A percentile compares a stretch with the other conserved stretches of the same genome.
Evolutionary conservation across 371 early-diverging fungal species (phyloP).

Genomic region (Umbelopsis sp.): DNA sequence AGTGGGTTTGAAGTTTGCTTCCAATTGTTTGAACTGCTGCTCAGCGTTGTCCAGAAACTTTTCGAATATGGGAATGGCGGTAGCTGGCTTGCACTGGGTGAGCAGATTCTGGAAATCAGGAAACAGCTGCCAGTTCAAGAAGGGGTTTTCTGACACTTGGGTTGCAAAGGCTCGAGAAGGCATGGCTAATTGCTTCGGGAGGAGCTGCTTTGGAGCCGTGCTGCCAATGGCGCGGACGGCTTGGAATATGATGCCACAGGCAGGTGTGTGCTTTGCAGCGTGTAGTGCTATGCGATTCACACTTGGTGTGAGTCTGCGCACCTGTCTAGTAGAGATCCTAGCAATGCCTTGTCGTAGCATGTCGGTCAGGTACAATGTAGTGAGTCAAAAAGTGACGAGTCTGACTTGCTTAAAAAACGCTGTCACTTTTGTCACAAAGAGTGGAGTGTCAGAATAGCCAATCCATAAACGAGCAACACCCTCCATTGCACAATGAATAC

Average conservation of each 20-base stretch:
- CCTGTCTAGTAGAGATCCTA: neutral
- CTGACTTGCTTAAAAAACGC: no score
- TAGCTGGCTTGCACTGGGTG: slow-evolving; percentile 42
- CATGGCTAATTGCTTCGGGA: neutral
- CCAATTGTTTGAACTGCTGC: slow-evolving; percentile 51
- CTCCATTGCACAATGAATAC: no score
- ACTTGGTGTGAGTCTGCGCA: neutral
- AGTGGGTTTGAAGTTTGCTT: slow-evolving; percentile 58
- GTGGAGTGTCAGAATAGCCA: no score
- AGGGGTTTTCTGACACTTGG: slow-evolving; percentile 30
- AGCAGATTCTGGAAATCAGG: slow-evolving; percentile 58
- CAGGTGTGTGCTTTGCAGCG: no score
- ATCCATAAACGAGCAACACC: no score
- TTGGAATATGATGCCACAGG: neutral
- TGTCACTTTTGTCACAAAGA: no score
- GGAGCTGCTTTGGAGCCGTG: neutral
- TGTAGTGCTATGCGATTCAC: no score
- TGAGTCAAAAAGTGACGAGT: neutral
- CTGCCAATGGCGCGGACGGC: neutral
- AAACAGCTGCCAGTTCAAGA: slow-evolving; percentile 57
- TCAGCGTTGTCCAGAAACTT: slow-evolving; percentile 47
- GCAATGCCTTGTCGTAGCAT: slow-evolving; percentile 13
- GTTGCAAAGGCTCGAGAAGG: neutral
- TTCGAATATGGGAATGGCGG: slow-evolving; percentile 58
- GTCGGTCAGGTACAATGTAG: slow-evolving; percentile 1